Percentiles rank a stretch among this genome's conserved stretches.
Evolutionary conservation across 495 filamentous ascomycete species (phyloP).

Genomic region (Podospora pseudoanserina): DNA sequence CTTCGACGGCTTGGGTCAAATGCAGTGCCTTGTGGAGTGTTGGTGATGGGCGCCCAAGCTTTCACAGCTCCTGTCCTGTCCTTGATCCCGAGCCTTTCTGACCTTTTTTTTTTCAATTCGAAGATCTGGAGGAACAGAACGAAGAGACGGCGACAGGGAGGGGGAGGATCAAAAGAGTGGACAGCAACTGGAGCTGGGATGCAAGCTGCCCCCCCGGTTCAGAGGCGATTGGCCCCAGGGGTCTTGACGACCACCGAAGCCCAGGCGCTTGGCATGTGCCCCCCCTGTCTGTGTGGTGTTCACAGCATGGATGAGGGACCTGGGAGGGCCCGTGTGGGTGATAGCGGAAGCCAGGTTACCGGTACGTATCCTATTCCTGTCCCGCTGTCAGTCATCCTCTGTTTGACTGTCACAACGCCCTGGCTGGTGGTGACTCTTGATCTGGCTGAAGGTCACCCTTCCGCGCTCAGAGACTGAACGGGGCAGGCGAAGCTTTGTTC

Average conservation of each 20-base stretch:
- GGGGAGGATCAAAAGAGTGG: conserved; percentile 22
- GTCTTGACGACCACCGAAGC: neutral
- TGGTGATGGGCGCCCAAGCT: neutral
- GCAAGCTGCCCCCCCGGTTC: conserved; percentile 7
- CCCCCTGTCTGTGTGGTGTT: conserved; percentile 6
- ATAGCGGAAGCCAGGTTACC: conserved; percentile 19
- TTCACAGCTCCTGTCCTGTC: neutral
- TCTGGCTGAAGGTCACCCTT: neutral
- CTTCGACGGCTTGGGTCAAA: neutral
- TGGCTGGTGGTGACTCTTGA: too few relatives aligned
- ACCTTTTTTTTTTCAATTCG: neutral
- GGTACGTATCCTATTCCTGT: conserved; percentile 5
- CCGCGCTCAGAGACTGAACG: neutral
- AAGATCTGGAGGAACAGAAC: conserved; percentile 8
- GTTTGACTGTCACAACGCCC: too few relatives aligned
- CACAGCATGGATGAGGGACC: conserved; percentile 14
- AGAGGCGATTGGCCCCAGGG: conserved; percentile 20
- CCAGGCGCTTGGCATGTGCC: conserved; percentile 20
- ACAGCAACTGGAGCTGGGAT: conserved; percentile 6
- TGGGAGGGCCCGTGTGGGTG: conserved; percentile 22
- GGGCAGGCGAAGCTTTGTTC: neutral
- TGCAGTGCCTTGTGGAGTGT: neutral
- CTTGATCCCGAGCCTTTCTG: neutral
- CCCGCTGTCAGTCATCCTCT: neutral
- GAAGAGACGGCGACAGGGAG: conserved; percentile 18